phyloP scores from a whole-genome alignment of 1,284 basidiomycete genomes.

The Ceratorhiza oryzae-sativae region DNA sequence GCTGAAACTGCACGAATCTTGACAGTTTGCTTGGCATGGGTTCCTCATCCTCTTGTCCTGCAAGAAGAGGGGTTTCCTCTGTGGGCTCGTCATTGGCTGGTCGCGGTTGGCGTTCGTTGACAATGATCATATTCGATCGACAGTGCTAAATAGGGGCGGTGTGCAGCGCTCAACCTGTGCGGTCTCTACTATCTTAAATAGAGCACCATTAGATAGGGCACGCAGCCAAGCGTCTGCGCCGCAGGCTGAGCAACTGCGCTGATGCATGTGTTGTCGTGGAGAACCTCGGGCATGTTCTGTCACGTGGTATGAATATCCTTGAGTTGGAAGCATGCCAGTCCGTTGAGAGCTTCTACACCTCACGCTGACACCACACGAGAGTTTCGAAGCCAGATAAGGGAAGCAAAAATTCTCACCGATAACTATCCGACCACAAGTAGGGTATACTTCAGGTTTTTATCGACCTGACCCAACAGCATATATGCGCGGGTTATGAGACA shows the following conservation, averaged over 20 bases:
- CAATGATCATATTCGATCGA: neutral
- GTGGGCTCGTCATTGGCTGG: conserved; percentile 15
- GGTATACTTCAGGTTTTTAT: no score
- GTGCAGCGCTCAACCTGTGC: neutral
- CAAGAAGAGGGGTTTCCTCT: conserved; percentile 21
- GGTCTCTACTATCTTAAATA: neutral
- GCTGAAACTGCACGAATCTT: conserved; percentile 7
- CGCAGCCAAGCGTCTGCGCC: neutral
- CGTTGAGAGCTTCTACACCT: no score
- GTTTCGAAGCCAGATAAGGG: no score
- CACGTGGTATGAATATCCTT: neutral
- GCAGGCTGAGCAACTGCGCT: conserved; percentile 15
- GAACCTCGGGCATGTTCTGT: neutral
- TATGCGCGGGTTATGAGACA: no score
- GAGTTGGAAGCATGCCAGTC: no score
- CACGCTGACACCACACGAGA: no score
- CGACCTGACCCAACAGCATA: no score
- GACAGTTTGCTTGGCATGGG: neutral
- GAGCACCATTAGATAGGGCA: neutral
- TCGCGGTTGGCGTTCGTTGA: neutral
- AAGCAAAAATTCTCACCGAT: no score
- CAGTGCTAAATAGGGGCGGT: neutral
- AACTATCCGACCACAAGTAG: no score
- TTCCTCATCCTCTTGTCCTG: neutral
- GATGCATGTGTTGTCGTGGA: conserved; percentile 14